Percentiles rank a stretch among this genome's conserved stretches.
These are phyloP conservation scores for Boechera retrofracta DNA, from an alignment of 345 rosid genomes.

Conservation along the genomic window DNA sequence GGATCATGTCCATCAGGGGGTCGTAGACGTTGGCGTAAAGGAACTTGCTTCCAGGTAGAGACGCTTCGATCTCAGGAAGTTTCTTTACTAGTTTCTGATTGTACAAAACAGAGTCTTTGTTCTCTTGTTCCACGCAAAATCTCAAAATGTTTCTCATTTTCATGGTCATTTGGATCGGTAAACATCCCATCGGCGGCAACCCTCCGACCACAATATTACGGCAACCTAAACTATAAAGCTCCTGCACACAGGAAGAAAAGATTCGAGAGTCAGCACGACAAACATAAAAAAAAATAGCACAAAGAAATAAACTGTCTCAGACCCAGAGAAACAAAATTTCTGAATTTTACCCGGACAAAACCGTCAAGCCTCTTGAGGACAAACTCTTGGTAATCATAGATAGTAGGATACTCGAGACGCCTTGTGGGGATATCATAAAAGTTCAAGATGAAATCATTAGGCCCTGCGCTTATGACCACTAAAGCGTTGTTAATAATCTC, in stretches of 20 bases:
- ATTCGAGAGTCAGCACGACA: background rate
- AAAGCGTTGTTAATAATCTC: slow-evolving; percentile 48
- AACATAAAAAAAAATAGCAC: background rate
- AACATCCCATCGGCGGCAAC: slow-evolving; percentile 66
- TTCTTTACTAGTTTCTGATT: slow-evolving; percentile 52
- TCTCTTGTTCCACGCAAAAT: slow-evolving; percentile 39
- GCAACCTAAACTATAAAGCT: slow-evolving; percentile 52
- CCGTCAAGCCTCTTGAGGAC: slow-evolving; percentile 38
- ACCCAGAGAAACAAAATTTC: background rate
- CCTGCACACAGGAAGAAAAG: slow-evolving; percentile 38
- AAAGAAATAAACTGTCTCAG: background rate
- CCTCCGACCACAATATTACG: slow-evolving; percentile 53
- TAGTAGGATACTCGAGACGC: slow-evolving; percentile 37
- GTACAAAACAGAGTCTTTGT: slow-evolving; percentile 50
- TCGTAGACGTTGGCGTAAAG: slow-evolving; percentile 49
- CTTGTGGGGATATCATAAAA: slow-evolving; percentile 52
- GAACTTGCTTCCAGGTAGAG: slow-evolving; percentile 52
- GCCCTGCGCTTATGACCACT: slow-evolving; percentile 57
- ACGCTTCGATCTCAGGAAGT: slow-evolving; percentile 39
- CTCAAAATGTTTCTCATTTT: background rate
- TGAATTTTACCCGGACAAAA: slow-evolving; percentile 48
- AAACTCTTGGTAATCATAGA: slow-evolving; percentile 54
- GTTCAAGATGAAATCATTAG: slow-evolving; percentile 56
- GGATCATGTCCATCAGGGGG: slow-evolving; percentile 52
- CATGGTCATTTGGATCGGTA: slow-evolving; percentile 54